phyloP scores from a whole-genome alignment of 306 rosid genomes.

The Vicia faba region DNA sequence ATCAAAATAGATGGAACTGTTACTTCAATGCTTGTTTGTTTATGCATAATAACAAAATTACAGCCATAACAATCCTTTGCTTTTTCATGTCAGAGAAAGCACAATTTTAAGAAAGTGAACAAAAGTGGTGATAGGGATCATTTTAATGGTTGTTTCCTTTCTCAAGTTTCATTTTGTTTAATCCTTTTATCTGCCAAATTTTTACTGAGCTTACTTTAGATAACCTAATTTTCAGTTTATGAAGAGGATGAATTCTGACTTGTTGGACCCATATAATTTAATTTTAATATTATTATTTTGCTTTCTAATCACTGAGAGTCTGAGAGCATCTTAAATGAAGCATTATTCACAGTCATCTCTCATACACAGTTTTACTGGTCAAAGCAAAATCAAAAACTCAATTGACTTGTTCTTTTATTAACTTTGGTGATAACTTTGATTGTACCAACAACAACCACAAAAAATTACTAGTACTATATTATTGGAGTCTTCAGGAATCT shows the following conservation, averaged over 20 bases:
- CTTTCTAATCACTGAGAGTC: not conserved
- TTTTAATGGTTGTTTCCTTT: slow-evolving; percentile 14
- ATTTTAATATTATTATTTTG: not conserved
- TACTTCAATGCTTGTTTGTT: slow-evolving; percentile 19
- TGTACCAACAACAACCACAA: slow-evolving; percentile 34
- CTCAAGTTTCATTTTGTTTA: slow-evolving; percentile 5
- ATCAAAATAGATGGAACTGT: slow-evolving; percentile 35
- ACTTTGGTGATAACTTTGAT: slow-evolving; percentile 47
- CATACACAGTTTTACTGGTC: slow-evolving; percentile 41
- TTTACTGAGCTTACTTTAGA: not conserved
- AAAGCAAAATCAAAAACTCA: slow-evolving; percentile 38
- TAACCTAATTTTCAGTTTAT: slow-evolving; percentile 6
- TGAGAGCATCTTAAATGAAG: slow-evolving; percentile 28
- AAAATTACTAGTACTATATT: slow-evolving; percentile 28
- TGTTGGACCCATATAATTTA: slow-evolving; percentile 9
- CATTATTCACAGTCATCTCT: not conserved
- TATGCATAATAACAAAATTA: slow-evolving; percentile 23
- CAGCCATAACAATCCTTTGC: slow-evolving; percentile 33
- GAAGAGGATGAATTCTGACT: slow-evolving; percentile 16
- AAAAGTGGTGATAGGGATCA: slow-evolving; percentile 4
- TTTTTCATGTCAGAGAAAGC: slow-evolving; percentile 48
- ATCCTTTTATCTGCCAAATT: not conserved
- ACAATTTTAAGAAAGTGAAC: slow-evolving; percentile 47
- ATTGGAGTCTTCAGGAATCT: slow-evolving; percentile 39
- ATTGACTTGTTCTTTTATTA: slow-evolving; percentile 35